These are phyloP conservation scores for Aspergillus sp. DNA, from an alignment of 2,329 filamentous ascomycete species.

Conservation along the genomic window DNA sequence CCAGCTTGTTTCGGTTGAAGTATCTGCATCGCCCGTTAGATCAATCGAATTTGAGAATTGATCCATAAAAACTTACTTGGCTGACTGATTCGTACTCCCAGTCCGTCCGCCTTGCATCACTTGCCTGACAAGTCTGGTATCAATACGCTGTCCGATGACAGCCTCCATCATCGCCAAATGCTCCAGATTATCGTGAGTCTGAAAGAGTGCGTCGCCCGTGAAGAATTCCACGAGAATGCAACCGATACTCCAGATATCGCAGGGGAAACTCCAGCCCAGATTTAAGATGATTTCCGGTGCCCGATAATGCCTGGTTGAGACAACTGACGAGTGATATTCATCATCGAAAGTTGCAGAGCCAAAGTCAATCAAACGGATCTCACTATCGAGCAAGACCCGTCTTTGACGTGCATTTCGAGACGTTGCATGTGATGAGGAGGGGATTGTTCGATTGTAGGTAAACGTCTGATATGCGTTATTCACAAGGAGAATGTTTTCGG, in stretches of 20 bases:
- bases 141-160: constrained; percentile 54
- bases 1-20: constrained; percentile 53
- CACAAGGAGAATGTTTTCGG: constrained; percentile 64
- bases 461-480: constrained; percentile 64
- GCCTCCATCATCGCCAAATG: constrained; percentile 67
- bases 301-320: constrained; percentile 63
- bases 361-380: constrained; percentile 65
- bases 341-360: constrained; percentile 65
- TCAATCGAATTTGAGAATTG: too few relatives aligned
- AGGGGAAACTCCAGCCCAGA: constrained; percentile 63
- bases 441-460: constrained; percentile 64
- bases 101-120: constrained; percentile 46
- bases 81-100: constrained; percentile 48
- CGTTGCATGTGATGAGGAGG: constrained; percentile 57
- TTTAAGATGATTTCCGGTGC: constrained; percentile 65
- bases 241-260: constrained; percentile 66
- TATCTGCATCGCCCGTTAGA: constrained; percentile 34
- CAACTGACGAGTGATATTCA: constrained; percentile 64
- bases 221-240: constrained; percentile 66
- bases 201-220: constrained; percentile 64
- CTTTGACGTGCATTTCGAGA: constrained; percentile 56
- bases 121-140: constrained; percentile 50
- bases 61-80: constrained; percentile 44
- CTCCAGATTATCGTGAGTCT: constrained; percentile 64
- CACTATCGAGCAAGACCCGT: constrained; percentile 59